Evolutionary conservation across 2,329 filamentous ascomycete genomes (phyloP).

Genomic region (Cryphonectria radicalis): DNA sequence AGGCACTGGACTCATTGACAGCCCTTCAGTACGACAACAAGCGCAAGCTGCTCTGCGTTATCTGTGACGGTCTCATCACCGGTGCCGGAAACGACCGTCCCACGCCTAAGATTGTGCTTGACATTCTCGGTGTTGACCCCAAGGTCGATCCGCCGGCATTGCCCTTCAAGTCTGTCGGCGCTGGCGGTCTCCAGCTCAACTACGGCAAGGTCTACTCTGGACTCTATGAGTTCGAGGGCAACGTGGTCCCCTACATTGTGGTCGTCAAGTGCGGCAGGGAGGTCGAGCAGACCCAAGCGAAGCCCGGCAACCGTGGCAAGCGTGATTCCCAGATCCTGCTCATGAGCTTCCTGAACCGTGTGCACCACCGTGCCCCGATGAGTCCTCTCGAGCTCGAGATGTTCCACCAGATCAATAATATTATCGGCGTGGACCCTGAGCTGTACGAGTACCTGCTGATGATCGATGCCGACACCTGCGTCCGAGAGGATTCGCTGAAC

Average conservation of each 20-base stretch:
- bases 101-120: constrained; percentile 95
- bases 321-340: constrained; percentile 95
- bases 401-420: constrained; percentile 99
- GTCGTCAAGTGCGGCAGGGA: constrained; percentile 97
- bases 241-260: constrained; percentile 94
- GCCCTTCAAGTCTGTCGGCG: constrained; percentile 90
- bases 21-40: constrained; percentile 98
- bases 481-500: constrained; percentile 89
- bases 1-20: constrained; percentile 91
- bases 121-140: constrained; percentile 95
- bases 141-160: constrained; percentile 94
- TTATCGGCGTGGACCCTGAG: constrained; percentile 96
- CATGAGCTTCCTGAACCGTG: constrained; percentile 97
- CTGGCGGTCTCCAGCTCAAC: constrained; percentile 90
- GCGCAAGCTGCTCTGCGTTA: constrained; percentile 92
- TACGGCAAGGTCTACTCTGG: constrained; percentile 99
- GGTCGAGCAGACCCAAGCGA: constrained; percentile 86
- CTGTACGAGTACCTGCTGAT: constrained; percentile 96
- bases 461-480: constrained; percentile 97
- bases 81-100: constrained; percentile 95
- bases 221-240: constrained; percentile 95
- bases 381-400: constrained; percentile 95
- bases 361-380: constrained; percentile 94
- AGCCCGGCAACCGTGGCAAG: constrained; percentile 97
- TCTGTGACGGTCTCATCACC: constrained; percentile 97